Percentiles rank a stretch among this genome's conserved stretches.
Conservation (phyloP, 1,139 yeast species). For the Dujonia santamariae region DNA sequence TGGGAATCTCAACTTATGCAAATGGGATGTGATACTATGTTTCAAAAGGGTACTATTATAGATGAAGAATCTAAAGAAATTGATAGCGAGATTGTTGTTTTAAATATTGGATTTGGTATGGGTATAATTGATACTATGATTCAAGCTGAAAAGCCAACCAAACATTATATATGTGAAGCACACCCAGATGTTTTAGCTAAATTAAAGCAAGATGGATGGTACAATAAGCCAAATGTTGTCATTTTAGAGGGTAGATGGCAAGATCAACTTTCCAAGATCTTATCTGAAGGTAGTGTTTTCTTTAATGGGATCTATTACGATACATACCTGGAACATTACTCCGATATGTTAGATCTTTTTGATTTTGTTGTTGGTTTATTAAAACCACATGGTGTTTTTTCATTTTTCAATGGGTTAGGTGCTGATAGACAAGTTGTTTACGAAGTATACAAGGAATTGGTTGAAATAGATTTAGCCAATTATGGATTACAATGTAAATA, state of each 20-base stretch:
- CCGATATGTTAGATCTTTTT: slow-evolving; percentile 82
- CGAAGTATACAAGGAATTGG: slow-evolving; percentile 83
- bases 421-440: slow-evolving; percentile 88
- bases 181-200: slow-evolving; percentile 85
- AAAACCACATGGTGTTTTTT: slow-evolving; percentile 77
- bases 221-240: slow-evolving; percentile 65
- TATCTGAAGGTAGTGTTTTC: slow-evolving; percentile 61
- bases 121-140: slow-evolving; percentile 87
- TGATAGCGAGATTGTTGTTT: slow-evolving; percentile 48
- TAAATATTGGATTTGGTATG: slow-evolving; percentile 95
- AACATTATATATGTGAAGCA: slow-evolving; percentile 89
- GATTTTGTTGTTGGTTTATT: slow-evolving; percentile 79
- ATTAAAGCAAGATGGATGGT: slow-evolving; percentile 80
- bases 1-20: slow-evolving; percentile 89
- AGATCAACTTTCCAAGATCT: slow-evolving; percentile 62
- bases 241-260: slow-evolving; percentile 91
- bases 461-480: slow-evolving; percentile 72
- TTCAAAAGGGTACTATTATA: slow-evolving; percentile 32
- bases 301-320: slow-evolving; percentile 93
- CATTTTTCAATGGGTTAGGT: slow-evolving; percentile 94
- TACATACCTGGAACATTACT: slow-evolving; percentile 84
- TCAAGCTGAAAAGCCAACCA: slow-evolving; percentile 44
- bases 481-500: slow-evolving; percentile 70
- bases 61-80: slow-evolving; percentile 22
- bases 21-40: slow-evolving; percentile 70